Evolutionary conservation across 768 basidiomycete genomes (phyloP).

Genomic region (Kwoniella sp.): DNA sequence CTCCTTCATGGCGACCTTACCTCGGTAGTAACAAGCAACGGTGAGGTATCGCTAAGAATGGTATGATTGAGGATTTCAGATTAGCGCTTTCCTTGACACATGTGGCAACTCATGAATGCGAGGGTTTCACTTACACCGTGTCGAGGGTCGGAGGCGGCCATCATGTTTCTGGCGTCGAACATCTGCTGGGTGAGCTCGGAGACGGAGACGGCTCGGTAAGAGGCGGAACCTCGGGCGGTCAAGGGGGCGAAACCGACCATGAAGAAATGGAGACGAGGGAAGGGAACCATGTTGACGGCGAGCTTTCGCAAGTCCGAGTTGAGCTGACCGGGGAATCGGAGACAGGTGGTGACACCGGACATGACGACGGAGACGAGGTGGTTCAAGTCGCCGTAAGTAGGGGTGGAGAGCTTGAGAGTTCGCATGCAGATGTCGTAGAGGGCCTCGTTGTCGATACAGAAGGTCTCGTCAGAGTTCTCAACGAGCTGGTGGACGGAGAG

Average conservation of each 20-base stretch:
- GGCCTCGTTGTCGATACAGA: constrained; percentile 99
- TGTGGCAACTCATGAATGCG: not conserved
- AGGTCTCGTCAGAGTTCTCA: constrained; percentile 99
- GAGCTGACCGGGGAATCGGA: constrained; percentile 99
- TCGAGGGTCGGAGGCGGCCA: constrained; percentile 82
- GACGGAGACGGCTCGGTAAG: constrained; percentile 95
- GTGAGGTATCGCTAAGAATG: constrained; percentile 77
- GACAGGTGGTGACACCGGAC: constrained; percentile 97
- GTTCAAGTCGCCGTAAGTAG: constrained; percentile 97
- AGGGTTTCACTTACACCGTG: constrained; percentile 63
- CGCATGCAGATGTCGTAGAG: constrained; percentile 99
- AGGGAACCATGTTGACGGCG: constrained; percentile 93
- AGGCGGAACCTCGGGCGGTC: constrained; percentile 71
- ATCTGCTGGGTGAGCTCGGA: constrained; percentile 98
- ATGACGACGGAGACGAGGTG: constrained; percentile 97
- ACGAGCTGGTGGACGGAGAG: constrained; percentile 98
- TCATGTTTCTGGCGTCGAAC: constrained; percentile 95
- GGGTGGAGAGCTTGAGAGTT: constrained; percentile 92
- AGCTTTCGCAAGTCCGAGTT: constrained; percentile 98
- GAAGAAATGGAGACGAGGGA: constrained; percentile 96
- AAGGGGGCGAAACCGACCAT: constrained; percentile 94
- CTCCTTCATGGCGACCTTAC: constrained; percentile 99
- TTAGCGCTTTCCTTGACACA: not conserved
- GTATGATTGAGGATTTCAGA: constrained; percentile 2
- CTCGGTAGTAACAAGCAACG: constrained; percentile 96